Conservation (phyloP, 176 grass and related monocot genomes). For the Carex cristatella region DNA sequence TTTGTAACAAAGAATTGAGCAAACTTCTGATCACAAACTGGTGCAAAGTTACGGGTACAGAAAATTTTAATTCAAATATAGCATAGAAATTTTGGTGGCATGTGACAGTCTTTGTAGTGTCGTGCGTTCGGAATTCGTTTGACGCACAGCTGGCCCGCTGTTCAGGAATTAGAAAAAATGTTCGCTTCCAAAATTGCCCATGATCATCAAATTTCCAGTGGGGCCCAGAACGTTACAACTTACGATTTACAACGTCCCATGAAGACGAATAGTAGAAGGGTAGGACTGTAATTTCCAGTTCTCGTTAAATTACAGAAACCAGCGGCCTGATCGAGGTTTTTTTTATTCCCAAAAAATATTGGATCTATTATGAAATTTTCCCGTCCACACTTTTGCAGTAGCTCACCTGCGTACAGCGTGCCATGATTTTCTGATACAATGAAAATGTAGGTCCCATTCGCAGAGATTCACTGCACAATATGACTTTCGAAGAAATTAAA, state of each 20-base stretch:
- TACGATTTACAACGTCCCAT: not conserved
- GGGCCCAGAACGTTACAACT: not conserved
- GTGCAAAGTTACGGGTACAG: not conserved
- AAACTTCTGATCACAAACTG: not conserved
- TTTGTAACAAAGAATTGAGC: not conserved
- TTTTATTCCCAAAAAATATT: not conserved
- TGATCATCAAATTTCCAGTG: not conserved
- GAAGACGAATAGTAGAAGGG: not conserved
- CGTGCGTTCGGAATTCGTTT: not conserved
- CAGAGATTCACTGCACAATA: not conserved
- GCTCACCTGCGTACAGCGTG: not conserved
- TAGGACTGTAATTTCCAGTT: not conserved
- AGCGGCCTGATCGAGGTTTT: constrained; percentile 3
- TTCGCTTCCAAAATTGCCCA: not conserved
- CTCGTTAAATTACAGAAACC: not conserved
- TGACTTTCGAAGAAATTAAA: not conserved
- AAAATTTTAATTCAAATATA: not conserved
- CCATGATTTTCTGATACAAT: not conserved
- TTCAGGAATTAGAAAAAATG: not conserved
- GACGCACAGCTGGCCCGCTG: not conserved
- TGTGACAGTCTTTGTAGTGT: not conserved
- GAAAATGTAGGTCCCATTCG: not conserved
- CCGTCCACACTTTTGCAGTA: not conserved
- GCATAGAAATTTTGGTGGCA: not conserved
- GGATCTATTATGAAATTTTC: not conserved